Base-by-base conservation (phyloP, 2,329 filamentous ascomycete genomes). In the Exophiala alcalophila region DNA sequence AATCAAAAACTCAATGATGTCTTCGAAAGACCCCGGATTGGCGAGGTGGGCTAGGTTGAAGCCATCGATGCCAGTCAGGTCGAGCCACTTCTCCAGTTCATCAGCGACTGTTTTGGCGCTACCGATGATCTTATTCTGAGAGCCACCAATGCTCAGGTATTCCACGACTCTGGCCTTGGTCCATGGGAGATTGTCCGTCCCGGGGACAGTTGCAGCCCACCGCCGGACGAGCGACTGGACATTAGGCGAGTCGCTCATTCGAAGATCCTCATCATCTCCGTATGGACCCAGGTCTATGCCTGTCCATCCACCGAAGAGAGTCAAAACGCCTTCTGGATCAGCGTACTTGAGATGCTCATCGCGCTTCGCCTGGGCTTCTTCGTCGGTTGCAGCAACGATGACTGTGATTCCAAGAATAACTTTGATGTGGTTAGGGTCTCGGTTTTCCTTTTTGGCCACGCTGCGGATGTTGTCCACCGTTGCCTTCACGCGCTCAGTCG, bases 41-140 rank as follows among this genome's bases (percentile, higher is more conserved):
- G 18, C 8, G n/a, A 7, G 26, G 20, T 28, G 24, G 15, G 34
- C 21, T 5, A 74, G 44, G 53, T 87, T 88, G 63, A 88, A 88
- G 0, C 83, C 83, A 58, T 87, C 83, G 1, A 87, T 74, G 52
- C 84, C 83, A 0, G 79, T 81, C 58, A 84, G 81, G 4, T 68
- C 57, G 0, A 85, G 68, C 82, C 83, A 87, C 0, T 68, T 62
- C 61, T 86, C 79, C 38, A 87, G 69, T 27, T 74, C 71, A 57
- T 87, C 81, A 0, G 80, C 83, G 1, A 86, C 80, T 52, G 78
- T 75, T n/a, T 70, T 61, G 0, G 82, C 67, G 0, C 80, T 84
- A 0, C 83, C 74, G 9, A 77, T 64, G 4, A 62, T 56, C 2
- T 74, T 66, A 0, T 72, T 70, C 0, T 68, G 68, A 14, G 73